A percentile compares a stretch with the other conserved stretches of the same genome.
Conservation (phyloP, 768 basidiomycete species). For the Phylloporus sp. region DNA sequence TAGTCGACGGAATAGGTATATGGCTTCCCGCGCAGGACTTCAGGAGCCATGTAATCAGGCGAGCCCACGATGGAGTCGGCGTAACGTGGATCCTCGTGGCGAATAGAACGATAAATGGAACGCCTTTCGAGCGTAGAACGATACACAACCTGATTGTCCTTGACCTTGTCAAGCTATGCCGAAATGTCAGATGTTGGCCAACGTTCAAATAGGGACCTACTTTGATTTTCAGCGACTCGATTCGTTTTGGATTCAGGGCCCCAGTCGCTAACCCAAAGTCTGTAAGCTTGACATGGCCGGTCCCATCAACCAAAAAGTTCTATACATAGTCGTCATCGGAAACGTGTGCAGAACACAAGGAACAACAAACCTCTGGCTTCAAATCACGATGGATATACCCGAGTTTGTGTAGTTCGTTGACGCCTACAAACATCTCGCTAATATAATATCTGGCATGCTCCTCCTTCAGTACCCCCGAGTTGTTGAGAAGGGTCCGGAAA, state of each 20-base stretch:
- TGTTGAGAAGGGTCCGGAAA: slow-evolving; percentile 95
- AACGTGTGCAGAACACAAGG: neutral
- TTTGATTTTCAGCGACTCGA: slow-evolving; percentile 92
- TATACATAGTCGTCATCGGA: slow-evolving; percentile 25
- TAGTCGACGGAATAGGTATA: slow-evolving; percentile 97
- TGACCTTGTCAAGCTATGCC: slow-evolving; percentile 87
- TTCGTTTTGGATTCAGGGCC: slow-evolving; percentile 88
- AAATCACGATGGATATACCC: slow-evolving; percentile 98
- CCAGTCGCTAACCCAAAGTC: slow-evolving; percentile 98
- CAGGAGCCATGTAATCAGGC: slow-evolving; percentile 97
- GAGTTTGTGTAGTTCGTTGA: slow-evolving; percentile 92
- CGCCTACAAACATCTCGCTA: slow-evolving; percentile 94
- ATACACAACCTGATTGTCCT: slow-evolving; percentile 85
- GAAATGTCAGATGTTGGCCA: slow-evolving; percentile 1
- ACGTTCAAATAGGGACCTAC: slow-evolving; percentile 35
- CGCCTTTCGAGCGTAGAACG: slow-evolving; percentile 92
- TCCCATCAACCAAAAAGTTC: slow-evolving; percentile 96
- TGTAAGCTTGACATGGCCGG: slow-evolving; percentile 95
- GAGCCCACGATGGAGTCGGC: slow-evolving; percentile 98
- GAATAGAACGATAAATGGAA: slow-evolving; percentile 89
- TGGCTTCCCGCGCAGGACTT: slow-evolving; percentile 89
- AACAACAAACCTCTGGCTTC: slow-evolving; percentile 82
- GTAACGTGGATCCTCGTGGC: slow-evolving; percentile 86
- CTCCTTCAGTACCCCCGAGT: slow-evolving; percentile 95
- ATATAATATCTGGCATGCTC: slow-evolving; percentile 97